Evolutionary conservation across 2,329 filamentous ascomycete genomes (phyloP), one percentile per base, ranked within the genome.

Genomic region (Sphaerulina musiva): DNA sequence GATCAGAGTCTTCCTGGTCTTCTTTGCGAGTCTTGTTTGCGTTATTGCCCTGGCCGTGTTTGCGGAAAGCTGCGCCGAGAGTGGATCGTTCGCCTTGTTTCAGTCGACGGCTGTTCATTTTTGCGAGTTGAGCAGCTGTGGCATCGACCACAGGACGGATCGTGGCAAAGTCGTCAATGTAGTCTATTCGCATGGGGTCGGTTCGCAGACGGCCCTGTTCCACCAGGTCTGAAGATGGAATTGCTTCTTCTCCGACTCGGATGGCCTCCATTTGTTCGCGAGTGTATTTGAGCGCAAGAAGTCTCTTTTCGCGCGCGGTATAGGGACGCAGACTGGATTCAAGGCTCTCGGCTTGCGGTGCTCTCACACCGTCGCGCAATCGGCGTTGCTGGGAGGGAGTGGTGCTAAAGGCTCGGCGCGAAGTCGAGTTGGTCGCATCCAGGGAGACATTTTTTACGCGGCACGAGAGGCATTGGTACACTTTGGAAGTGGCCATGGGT

Each of bases 101-200:
- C 76, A 75, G 63, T 86, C 77, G 11, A n/a, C 44, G 39, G n/a
- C 73, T 70, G 58, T 84, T 80, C 67, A 89, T 83, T 59, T 82
- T 78, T 53, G 80, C 72, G 4, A 53, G 36, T 14, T 48, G 44
- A 3, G 14, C 29, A 7, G 49, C 31, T 2, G 46, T 42, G 68
- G 85, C 80, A 74, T 97, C 92, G 57, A 93, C 80, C 47, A 88
- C 78, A 50, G 89, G 88, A 66, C 89, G 82, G 59, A 92, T 79
- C 54, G 80, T 80, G 56, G 86, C 82, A 66, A 95, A 86, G 70
- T 95, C 89, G 69, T 96, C 90, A 52, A 92, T 74, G 70, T 95
- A 93, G 57, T 81, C 77, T 47, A 91, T 75, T 50, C 78, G 77
- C 76, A 88, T 87, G 7, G 83, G 79, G 68, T 95, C 90, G 51